These are phyloP conservation scores for Talaromyces amestolkiae DNA, from an alignment of 2,329 filamentous ascomycete species.

Conservation along the genomic window DNA sequence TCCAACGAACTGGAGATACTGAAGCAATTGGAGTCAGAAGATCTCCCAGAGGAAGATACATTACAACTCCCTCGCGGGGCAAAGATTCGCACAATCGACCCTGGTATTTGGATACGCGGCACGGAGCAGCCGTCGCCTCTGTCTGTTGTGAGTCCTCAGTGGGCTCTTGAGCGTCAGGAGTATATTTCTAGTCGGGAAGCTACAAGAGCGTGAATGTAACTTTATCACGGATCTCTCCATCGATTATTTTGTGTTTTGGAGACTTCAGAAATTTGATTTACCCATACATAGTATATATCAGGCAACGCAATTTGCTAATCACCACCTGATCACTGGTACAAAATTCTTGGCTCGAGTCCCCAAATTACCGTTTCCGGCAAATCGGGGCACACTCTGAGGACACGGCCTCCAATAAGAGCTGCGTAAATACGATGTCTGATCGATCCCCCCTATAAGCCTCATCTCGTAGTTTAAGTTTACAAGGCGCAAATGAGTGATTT, in stretches of 20 bases:
- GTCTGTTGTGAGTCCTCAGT: constrained; percentile 21
- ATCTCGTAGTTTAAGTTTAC: background rate
- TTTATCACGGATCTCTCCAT: background rate
- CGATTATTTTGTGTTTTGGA: background rate
- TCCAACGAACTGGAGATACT: constrained; percentile 16
- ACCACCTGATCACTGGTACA: background rate
- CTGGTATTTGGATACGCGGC: constrained; percentile 27
- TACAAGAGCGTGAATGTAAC: background rate
- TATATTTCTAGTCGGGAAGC: constrained; percentile 23
- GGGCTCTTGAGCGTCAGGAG: constrained; percentile 23
- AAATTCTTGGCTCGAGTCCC: background rate
- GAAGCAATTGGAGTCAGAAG: constrained; percentile 9
- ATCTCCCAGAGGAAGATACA: constrained; percentile 22
- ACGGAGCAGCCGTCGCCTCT: constrained; percentile 20
- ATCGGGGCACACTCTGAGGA: background rate
- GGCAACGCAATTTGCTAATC: background rate
- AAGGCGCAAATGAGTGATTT: background rate
- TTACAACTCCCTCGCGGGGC: constrained; percentile 28
- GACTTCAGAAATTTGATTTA: too few species aligned
- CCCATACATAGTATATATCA: background rate
- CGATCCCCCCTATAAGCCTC: background rate
- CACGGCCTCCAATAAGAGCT: constrained; percentile 6
- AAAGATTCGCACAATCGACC: constrained; percentile 36
- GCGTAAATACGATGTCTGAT: constrained; percentile 9
- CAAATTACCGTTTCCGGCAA: background rate